These are phyloP conservation scores for Chlorella sp. DNA, from an alignment of 139 green algal genomes.

Conservation along the genomic window DNA sequence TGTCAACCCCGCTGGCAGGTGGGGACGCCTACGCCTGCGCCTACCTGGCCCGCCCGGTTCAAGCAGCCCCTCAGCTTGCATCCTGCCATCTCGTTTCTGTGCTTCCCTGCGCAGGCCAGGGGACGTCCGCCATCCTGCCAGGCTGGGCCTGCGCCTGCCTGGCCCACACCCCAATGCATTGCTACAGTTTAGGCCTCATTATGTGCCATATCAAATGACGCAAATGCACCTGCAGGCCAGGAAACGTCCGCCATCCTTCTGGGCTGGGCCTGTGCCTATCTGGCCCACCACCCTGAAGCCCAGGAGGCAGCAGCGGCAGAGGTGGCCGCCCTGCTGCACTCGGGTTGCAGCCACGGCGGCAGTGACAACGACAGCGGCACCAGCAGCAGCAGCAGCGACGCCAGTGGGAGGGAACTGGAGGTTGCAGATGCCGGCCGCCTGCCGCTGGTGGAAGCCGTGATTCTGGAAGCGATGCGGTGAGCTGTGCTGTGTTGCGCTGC, in stretches of 20 bases:
- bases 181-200: background rate
- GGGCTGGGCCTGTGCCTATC: conserved; percentile 72
- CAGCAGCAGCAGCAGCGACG: conserved; percentile 54
- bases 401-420: background rate
- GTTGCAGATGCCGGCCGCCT: conserved; percentile 36
- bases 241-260: conserved; percentile 91
- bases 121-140: conserved; percentile 87
- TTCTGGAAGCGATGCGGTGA: conserved; percentile 82
- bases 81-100: too few species aligned
- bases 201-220: background rate
- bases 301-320: conserved; percentile 56
- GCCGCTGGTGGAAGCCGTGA: conserved; percentile 64
- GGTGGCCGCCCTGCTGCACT: conserved; percentile 19
- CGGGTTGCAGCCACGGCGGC: background rate
- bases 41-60: background rate
- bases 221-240: conserved; percentile 57
- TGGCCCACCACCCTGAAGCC: conserved; percentile 75
- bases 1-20: too few species aligned
- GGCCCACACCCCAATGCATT: conserved; percentile 63
- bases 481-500: background rate
- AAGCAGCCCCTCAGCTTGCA: background rate
- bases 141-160: conserved; percentile 75
- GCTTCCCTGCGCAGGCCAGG: too few species aligned
- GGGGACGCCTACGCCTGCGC: too few species aligned
- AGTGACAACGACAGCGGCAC: background rate